Percentiles rank a stretch among this genome's conserved stretches.
Evolutionary conservation across 1,284 basidiomycete species (phyloP).

Genomic region (Xerocomus minutiporus): DNA sequence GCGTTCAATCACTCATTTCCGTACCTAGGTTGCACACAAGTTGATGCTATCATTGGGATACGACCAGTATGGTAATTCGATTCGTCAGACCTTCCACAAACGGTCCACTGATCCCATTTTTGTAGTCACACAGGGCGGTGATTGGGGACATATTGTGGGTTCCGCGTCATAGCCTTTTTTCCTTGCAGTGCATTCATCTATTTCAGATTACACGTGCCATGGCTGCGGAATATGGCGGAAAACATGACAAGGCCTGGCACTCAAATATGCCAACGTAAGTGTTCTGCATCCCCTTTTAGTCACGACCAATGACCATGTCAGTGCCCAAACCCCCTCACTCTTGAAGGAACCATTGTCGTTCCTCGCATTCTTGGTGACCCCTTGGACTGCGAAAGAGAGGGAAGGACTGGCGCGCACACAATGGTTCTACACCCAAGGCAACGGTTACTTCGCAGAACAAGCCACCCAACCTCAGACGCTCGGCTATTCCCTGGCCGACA

Average conservation of each 20-base stretch:
- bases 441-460: slow-evolving; percentile 43
- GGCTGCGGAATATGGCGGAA: slow-evolving; percentile 38
- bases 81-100: background rate
- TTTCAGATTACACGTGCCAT: slow-evolving; percentile 40
- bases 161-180: background rate
- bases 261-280: slow-evolving; percentile 39
- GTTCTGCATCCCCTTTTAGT: background rate
- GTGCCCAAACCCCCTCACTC: slow-evolving; percentile 23
- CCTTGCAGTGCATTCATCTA: background rate
- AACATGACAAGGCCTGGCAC: slow-evolving; percentile 44
- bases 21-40: slow-evolving; percentile 37
- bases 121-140: slow-evolving; percentile 53
- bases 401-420: slow-evolving; percentile 32
- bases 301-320: slow-evolving; percentile 5
- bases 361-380: slow-evolving; percentile 27
- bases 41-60: slow-evolving; percentile 53
- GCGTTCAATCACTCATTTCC: background rate
- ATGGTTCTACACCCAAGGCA: slow-evolving; percentile 32
- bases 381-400: slow-evolving; percentile 36
- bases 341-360: slow-evolving; percentile 29
- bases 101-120: slow-evolving; percentile 1
- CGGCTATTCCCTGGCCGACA: slow-evolving; percentile 52
- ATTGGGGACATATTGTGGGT: slow-evolving; percentile 45
- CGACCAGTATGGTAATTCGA: slow-evolving; percentile 43
- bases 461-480: slow-evolving; percentile 54